Base-by-base conservation (phyloP, 2,329 filamentous ascomycete genomes). In the Ophiostoma pallidulum region DNA sequence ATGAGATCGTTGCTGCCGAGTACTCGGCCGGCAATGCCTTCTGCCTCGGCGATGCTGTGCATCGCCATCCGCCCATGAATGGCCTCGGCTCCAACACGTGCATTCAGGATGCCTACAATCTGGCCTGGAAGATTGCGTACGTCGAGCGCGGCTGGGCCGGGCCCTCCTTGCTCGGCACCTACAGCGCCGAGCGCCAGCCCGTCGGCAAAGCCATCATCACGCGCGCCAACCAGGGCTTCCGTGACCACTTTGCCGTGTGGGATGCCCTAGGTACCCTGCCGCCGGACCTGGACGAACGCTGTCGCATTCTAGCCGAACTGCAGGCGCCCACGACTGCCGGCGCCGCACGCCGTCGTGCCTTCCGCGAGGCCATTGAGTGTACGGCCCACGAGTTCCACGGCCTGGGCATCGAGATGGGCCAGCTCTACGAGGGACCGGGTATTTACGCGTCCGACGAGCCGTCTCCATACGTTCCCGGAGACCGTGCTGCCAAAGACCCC, bases 321-420 rank as follows among this genome's bases (percentile, higher is more conserved):
- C 60, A 63, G 6, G 62, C 64, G 16, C 54, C 60, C 1, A 64
- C 63, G 0, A 53, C 61, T 0, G 56, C 59, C 38, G 73, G 73
- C 2, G 58, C 57, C 8, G 58, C 54, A 16, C 59, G 69, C 18
- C 59, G 73, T 8, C 54, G 58, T 12, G 60, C 58, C 1, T 62
- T 77, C 16, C 66, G 64, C 31, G 52, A 60, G 2, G 70, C 64
- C 3, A 64, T 77, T 22, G 59, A 67, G 45, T 54, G 61, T 9
- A 72, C 70, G 1, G 56, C 62, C 2, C 66, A 66, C 45, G 75
- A 76, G 56, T 75, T 74, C 51, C 72, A 77, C 49, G 75, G 66
- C 3, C 63, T 81, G 13, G 78, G 77, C 1, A 64, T 74, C 13
- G 75, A 79, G 54, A 80, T 80, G 75, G 74, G 73, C 54, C 78